Conservation (phyloP, 345 rosid species). For the Tarenaya hassleriana region DNA sequence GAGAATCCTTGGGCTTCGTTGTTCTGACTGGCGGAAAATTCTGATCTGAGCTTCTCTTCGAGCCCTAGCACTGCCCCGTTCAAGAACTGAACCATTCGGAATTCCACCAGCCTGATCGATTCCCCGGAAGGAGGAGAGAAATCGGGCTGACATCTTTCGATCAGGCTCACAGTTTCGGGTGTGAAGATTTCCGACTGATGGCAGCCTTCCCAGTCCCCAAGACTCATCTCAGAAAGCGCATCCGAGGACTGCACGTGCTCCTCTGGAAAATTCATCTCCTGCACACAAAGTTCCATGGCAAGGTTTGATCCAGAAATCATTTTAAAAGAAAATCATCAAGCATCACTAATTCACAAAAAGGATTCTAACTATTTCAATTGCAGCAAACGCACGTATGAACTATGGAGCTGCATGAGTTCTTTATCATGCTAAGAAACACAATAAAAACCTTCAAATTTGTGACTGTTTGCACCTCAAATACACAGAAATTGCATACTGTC, state of each 20-base stretch:
- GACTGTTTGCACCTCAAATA: slow-evolving; percentile 2
- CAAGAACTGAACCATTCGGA: slow-evolving; percentile 84
- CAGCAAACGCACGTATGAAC: not conserved
- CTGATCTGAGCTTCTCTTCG: slow-evolving; percentile 65
- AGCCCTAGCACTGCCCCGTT: slow-evolving; percentile 51
- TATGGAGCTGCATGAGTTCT: not conserved
- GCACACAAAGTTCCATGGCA: slow-evolving; percentile 28
- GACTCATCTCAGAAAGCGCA: slow-evolving; percentile 69
- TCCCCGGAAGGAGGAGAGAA: slow-evolving; percentile 84
- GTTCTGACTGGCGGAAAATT: slow-evolving; percentile 35
- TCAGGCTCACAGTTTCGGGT: slow-evolving; percentile 57
- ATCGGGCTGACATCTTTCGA: slow-evolving; percentile 81
- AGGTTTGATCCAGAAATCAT: not conserved
- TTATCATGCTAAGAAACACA: slow-evolving; percentile 3
- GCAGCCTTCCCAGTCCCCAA: slow-evolving; percentile 90
- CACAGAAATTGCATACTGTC: no score
- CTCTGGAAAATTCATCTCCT: slow-evolving; percentile 77
- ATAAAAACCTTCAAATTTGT: not conserved
- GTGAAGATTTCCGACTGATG: slow-evolving; percentile 60
- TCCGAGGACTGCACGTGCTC: slow-evolving; percentile 73
- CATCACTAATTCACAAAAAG: slow-evolving; percentile 1
- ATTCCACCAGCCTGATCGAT: slow-evolving; percentile 91
- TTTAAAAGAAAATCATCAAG: not conserved
- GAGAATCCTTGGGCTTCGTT: slow-evolving; percentile 44
- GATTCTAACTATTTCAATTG: slow-evolving; percentile 10